phyloP scores from a whole-genome alignment of 2,329 filamentous ascomycete genomes.

The Pseudonectria foliicola region DNA sequence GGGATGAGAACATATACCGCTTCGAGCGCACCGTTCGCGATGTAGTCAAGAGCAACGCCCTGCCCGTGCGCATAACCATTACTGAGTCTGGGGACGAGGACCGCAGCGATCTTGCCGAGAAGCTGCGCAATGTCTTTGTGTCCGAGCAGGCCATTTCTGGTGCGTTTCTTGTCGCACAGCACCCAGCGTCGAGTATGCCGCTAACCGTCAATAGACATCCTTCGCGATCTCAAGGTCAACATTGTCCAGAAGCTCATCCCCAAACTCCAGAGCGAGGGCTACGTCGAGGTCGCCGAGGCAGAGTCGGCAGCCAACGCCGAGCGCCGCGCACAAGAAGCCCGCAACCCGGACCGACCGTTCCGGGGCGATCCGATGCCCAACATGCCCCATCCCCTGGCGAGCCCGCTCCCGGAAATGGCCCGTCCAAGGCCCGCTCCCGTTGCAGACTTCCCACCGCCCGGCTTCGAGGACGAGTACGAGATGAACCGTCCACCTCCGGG shows the following conservation, averaged over 20 bases:
- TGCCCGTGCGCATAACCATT: constrained; percentile 51
- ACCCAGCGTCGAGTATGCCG: neutral
- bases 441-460: constrained; percentile 75
- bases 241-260: constrained; percentile 82
- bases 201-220: constrained; percentile 44
- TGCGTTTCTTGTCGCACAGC: constrained; percentile 11
- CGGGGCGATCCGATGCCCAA: constrained; percentile 48
- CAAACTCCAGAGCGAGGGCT: constrained; percentile 68
- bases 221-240: constrained; percentile 64
- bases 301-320: constrained; percentile 37
- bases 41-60: constrained; percentile 55
- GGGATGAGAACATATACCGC: constrained; percentile 72
- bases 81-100: constrained; percentile 39
- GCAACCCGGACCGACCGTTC: constrained; percentile 24
- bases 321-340: constrained; percentile 34
- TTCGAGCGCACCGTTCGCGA: constrained; percentile 68
- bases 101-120: constrained; percentile 39
- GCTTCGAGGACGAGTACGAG: constrained; percentile 90
- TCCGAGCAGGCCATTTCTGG: constrained; percentile 58
- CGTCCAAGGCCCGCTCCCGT: constrained; percentile 53
- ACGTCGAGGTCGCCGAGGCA: constrained; percentile 53
- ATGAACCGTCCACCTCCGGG: constrained; percentile 54
- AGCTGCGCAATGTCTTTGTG: constrained; percentile 61
- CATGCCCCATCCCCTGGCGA: constrained; percentile 58
- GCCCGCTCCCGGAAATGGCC: constrained; percentile 56